Evolutionary conservation across 768 basidiomycete genomes (phyloP).

Genomic region (Naganishia onofrii): DNA sequence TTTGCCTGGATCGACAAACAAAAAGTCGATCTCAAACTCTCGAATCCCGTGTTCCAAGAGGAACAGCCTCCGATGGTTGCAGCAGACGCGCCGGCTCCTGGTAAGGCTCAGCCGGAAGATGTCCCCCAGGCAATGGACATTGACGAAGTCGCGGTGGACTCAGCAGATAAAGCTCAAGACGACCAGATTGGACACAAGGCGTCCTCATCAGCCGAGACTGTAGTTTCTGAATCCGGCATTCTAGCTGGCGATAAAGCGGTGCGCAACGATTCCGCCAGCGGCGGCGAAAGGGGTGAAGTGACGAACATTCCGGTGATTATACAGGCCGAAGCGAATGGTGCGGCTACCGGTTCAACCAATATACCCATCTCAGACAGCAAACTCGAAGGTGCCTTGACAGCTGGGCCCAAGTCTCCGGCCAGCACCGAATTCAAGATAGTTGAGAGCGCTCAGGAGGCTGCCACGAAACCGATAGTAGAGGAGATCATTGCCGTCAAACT

Average conservation of each 20-base stretch:
- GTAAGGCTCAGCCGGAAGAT: not conserved
- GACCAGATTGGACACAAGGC: not conserved
- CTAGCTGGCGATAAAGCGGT: not conserved
- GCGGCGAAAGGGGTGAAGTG: not conserved
- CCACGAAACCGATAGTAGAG: not conserved
- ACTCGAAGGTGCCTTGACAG: not conserved
- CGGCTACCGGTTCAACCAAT: not conserved
- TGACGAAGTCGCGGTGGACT: not conserved
- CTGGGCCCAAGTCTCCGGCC: not conserved
- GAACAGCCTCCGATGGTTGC: not conserved
- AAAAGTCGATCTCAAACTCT: too few relatives aligned
- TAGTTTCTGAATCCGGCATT: not conserved
- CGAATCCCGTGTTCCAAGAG: not conserved
- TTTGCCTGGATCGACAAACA: conserved; percentile 19
- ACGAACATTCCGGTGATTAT: not conserved
- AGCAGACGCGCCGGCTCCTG: not conserved
- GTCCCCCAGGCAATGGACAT: conserved; percentile 1
- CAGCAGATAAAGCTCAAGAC: not conserved
- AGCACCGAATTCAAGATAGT: not conserved
- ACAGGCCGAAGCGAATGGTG: not conserved
- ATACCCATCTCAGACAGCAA: not conserved
- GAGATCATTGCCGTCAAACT: not conserved
- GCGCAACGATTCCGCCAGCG: not conserved
- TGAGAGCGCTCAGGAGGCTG: not conserved
- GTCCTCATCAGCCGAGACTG: not conserved